A percentile compares a stretch with the other conserved stretches of the same genome.
Evolutionary conservation across 1,139 yeast genomes (phyloP).

Genomic region (Candida tetrigidarum): DNA sequence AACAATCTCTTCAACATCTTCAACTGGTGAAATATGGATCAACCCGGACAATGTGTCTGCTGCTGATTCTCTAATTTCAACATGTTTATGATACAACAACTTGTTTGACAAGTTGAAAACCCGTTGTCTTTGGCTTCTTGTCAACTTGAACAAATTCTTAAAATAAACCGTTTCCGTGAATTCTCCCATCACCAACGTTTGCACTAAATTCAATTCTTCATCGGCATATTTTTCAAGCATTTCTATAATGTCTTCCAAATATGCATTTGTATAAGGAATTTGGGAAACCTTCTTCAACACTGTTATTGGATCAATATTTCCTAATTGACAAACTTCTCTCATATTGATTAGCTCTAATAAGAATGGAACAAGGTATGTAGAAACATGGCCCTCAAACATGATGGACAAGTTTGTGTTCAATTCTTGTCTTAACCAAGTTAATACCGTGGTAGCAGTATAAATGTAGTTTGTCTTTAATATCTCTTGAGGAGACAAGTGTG

Average conservation of each 20-base stretch:
- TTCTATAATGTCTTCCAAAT: conserved; percentile 50
- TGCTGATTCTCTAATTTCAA: conserved; percentile 80
- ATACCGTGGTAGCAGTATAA: conserved; percentile 48
- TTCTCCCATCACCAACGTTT: conserved; percentile 66
- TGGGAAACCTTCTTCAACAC: conserved; percentile 62
- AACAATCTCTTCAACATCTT: conserved; percentile 49
- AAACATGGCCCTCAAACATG: conserved; percentile 41
- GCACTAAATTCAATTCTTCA: conserved; percentile 61
- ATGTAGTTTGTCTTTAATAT: conserved; percentile 51
- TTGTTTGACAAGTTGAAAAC: conserved; percentile 58
- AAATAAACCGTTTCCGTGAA: conserved; percentile 79
- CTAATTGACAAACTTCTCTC: conserved; percentile 83
- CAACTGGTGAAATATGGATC: conserved; percentile 73
- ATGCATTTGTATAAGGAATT: conserved; percentile 52
- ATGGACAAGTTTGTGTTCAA: conserved; percentile 46
- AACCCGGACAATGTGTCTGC: conserved; percentile 80
- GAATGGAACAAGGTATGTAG: conserved; percentile 67
- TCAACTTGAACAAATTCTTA: conserved; percentile 65
- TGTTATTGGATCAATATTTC: conserved; percentile 60
- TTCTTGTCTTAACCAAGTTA: conserved; percentile 47
- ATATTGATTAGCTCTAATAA: conserved; percentile 65
- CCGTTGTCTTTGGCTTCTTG: conserved; percentile 48
- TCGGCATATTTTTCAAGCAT: conserved; percentile 53
- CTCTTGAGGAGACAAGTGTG: conserved; percentile 45
- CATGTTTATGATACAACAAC: conserved; percentile 63